Base-by-base conservation (phyloP, 2,329 filamentous ascomycete species). In the Penicillium aurantiogriseum region DNA sequence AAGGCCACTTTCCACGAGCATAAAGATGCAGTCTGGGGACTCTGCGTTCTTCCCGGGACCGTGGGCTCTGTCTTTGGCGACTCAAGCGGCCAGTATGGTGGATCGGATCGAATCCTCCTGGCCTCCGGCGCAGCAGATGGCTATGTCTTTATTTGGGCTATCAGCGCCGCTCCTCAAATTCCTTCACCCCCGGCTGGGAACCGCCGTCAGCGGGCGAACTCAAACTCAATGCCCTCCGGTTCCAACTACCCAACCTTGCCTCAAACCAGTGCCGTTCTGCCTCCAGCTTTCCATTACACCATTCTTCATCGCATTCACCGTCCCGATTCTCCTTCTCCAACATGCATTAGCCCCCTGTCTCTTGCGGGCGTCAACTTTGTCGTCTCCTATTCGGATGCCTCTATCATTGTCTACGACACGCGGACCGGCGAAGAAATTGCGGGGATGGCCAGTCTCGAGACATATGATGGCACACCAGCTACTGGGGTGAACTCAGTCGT, bases 1-100 rank as follows among this genome's bases (percentile, higher is more conserved):
- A 97, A 97, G 75, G 92, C 92, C 2, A 96, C 92, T 0, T 81
- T 99, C 4, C 91, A 97, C 64, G 93, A 92, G 0, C 94, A 97
- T 70, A 96, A 89, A 0, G 94, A 99, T 79, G 91, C 92, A 4
- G 91, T 99, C 5, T 99, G 94, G 94, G 88, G 92, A 3, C 84
- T 99, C 3, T 97, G 92, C 69, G 91, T 97, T 15, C 83, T 99
- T 3, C 94, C 94, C 4, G 87, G 90, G 3, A 93, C 90, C 0
- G 83, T 91, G 19, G 90, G 88, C 3, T 81, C 88, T 29, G 83
- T 97, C 2, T 95, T 97, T 69, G 92, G 92, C 17, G 77, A 81
- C 49, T 86, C 85, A 54, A 84, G 84, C 59, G 89, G 81, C 69
- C 83, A 86, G 43, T 90, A 90, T 68, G 93, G 92, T 31, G 89